A percentile compares a stretch with the other conserved stretches of the same genome.
Evolutionary conservation across 306 rosid genomes (phyloP).

Genomic region (cucumber (Cucumis sativus)): Cucumber_9930_V3 NC_026655.2:17965501-17966000

Average conservation of each 20-base stretch:
- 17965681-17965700: background rate
- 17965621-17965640: background rate
- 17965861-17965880: too few relatives aligned
- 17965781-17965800: too few relatives aligned
- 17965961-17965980: background rate
- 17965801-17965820: too few relatives aligned
- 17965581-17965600: slow-evolving; percentile 90
- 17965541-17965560: slow-evolving; percentile 68
- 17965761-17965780: too few relatives aligned
- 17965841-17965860: too few relatives aligned
- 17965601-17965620: slow-evolving; percentile 1
- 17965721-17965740: background rate
- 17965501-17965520: slow-evolving; percentile 59
- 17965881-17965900: too few relatives aligned
- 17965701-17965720: background rate
- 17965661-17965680: background rate
- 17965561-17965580: slow-evolving; percentile 62
- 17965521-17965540: slow-evolving; percentile 79
- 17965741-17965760: background rate
- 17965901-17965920: background rate
- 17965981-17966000: background rate
- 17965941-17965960: too few relatives aligned
- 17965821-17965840: too few relatives aligned
- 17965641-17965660: background rate
- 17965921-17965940: too few relatives aligned